A percentile compares a stretch with the other conserved stretches of the same genome.
Evolutionary conservation across 1,284 basidiomycete genomes (phyloP).

Genomic region (Ceratobasidium sp.): DNA sequence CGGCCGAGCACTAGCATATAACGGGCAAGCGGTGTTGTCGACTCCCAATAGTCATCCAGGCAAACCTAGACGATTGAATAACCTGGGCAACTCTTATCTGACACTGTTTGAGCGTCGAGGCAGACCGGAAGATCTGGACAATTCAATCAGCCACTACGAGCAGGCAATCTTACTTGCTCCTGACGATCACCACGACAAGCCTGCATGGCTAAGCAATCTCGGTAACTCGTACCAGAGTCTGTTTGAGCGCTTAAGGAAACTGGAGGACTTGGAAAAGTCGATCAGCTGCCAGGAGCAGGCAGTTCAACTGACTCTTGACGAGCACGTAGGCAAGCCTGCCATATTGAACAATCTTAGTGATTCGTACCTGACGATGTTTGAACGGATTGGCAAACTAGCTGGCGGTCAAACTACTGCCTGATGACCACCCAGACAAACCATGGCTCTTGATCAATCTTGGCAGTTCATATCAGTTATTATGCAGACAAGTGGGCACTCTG

Average conservation of each 20-base stretch:
- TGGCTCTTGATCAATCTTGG: background rate
- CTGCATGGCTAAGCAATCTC: background rate
- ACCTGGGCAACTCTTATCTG: too few species aligned
- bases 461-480: background rate
- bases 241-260: background rate
- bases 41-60: too few species aligned
- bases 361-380: background rate
- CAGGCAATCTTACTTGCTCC: background rate
- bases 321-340: background rate
- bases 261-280: background rate
- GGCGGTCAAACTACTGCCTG: background rate
- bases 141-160: too few species aligned
- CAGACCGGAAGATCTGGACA: too few species aligned
- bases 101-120: too few species aligned
- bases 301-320: background rate
- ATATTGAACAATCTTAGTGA: background rate
- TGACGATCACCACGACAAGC: background rate
- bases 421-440: background rate
- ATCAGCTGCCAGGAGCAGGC: background rate
- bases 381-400: background rate
- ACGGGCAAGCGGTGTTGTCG: too few species aligned
- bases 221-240: background rate
- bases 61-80: too few species aligned
- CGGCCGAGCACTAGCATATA: too few species aligned
- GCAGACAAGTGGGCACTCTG: too few species aligned